A percentile compares a stretch with the other conserved stretches of the same genome.
These are phyloP conservation scores for Nitzschia palea DNA, from an alignment of 108 stramenopile species.

Conservation along the genomic window DNA sequence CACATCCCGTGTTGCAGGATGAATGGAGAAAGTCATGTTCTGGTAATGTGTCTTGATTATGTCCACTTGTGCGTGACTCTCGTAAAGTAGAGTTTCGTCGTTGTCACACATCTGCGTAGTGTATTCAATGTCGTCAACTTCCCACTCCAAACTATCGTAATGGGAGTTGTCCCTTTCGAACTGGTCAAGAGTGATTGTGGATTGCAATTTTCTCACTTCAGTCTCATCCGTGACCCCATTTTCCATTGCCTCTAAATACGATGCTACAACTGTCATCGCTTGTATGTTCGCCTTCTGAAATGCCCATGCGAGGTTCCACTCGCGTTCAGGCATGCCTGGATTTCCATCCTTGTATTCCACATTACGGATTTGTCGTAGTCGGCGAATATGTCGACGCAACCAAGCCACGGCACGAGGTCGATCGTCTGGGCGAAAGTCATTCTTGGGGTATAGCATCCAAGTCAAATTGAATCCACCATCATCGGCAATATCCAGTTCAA, in stretches of 20 bases:
- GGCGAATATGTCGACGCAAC: not conserved
- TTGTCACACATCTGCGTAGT: conserved; percentile 7
- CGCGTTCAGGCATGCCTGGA: conserved; percentile 1
- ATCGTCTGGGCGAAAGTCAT: not conserved
- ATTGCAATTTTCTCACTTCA: not conserved
- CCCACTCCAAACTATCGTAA: conserved; percentile 20
- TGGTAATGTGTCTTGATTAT: conserved; percentile 22
- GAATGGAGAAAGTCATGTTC: conserved; percentile 1
- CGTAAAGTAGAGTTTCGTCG: not conserved
- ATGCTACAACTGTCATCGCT: conserved; percentile 1
- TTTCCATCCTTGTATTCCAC: not conserved
- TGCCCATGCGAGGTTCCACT: not conserved
- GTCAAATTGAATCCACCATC: not conserved
- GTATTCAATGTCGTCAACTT: conserved; percentile 32
- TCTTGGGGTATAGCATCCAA: not conserved
- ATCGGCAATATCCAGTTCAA: not conserved
- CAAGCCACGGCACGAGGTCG: not conserved
- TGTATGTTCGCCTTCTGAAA: conserved; percentile 6
- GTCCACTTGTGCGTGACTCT: conserved; percentile 7
- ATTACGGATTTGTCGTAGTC: not conserved
- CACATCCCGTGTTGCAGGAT: conserved; percentile 32
- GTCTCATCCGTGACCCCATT: not conserved
- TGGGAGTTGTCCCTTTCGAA: not conserved
- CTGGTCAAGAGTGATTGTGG: not conserved
- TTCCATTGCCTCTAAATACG: not conserved